phyloP scores from a whole-genome alignment of 176 grass and related monocot genomes.

The Avena sativa region DNA sequence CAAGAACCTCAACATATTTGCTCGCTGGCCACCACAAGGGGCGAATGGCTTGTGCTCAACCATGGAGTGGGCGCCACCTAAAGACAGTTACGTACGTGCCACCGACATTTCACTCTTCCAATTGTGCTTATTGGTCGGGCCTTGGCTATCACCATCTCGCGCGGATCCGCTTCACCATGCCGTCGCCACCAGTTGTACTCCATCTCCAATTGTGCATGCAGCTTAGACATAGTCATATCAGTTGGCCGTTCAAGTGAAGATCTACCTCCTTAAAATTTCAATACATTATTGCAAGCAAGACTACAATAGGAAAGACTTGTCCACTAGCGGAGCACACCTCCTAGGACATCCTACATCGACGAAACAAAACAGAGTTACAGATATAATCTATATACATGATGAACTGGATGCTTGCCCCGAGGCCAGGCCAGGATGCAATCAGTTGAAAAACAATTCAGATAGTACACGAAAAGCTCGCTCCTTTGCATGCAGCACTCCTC shows the following conservation, averaged over 20 bases:
- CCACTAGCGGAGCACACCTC: conserved; percentile 29
- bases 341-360: conserved; percentile 36
- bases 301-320: conserved; percentile 43
- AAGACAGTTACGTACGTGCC: no score
- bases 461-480: conserved; percentile 33
- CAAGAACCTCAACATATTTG: no score
- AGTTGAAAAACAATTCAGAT: conserved; percentile 35
- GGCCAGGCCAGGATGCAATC: neutral
- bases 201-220: no score
- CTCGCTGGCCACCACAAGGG: no score
- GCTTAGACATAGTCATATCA: no score
- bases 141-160: no score
- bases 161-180: no score
- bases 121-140: no score
- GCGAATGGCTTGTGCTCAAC: no score
- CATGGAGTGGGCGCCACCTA: no score
- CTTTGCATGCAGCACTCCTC: conserved; percentile 16
- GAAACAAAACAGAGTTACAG: conserved; percentile 47
- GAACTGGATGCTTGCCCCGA: conserved; percentile 38
- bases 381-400: conserved; percentile 53
- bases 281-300: conserved; percentile 49
- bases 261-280: conserved; percentile 26
- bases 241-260: neutral
- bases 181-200: no score
- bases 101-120: no score